A percentile compares a stretch with the other conserved stretches of the same genome.
phyloP scores from a whole-genome alignment of 495 filamentous ascomycete species.

The Sporormia fimetaria region DNA sequence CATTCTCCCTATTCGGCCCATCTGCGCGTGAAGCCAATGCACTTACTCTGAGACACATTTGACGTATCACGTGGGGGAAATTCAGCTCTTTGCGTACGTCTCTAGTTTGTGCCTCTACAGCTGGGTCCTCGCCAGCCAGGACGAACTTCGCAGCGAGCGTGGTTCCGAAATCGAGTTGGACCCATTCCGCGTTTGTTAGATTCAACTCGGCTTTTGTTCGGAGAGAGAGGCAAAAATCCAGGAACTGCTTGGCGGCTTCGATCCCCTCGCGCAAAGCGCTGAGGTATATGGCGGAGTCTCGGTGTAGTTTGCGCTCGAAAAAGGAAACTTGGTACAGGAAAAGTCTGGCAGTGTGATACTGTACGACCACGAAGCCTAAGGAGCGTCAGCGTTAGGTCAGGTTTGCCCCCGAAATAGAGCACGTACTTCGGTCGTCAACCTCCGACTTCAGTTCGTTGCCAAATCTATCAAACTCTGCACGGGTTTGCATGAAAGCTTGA shows the following conservation, averaged over 20 bases:
- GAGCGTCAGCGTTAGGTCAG: not conserved
- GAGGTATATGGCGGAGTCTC: constrained; percentile 5
- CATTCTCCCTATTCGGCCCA: constrained; percentile 9
- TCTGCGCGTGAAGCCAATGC: constrained; percentile 12
- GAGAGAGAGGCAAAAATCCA: constrained; percentile 15
- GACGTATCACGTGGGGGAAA: constrained; percentile 15
- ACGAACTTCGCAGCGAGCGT: constrained; percentile 18
- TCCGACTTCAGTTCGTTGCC: constrained; percentile 3
- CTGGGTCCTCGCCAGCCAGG: constrained; percentile 7
- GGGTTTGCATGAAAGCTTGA: not conserved
- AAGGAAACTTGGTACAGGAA: constrained; percentile 22
- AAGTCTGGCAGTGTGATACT: constrained; percentile 20
- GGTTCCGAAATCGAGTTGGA: constrained; percentile 16
- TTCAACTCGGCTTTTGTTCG: constrained; percentile 16
- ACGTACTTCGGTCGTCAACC: constrained; percentile 17
- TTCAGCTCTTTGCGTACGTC: constrained; percentile 14
- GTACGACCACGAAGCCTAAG: constrained; percentile 17
- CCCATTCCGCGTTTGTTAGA: constrained; percentile 13
- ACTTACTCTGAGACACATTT: constrained; percentile 9
- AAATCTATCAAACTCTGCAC: constrained; percentile 13
- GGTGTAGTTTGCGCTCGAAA: constrained; percentile 17
- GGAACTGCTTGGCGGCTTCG: constrained; percentile 12
- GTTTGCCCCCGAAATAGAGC: not conserved
- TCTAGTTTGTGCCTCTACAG: constrained; percentile 10
- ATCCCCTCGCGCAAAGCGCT: constrained; percentile 16